Base-by-base conservation (phyloP, 208 protist genomes). In the Vickermania spadyakhi region DNA sequence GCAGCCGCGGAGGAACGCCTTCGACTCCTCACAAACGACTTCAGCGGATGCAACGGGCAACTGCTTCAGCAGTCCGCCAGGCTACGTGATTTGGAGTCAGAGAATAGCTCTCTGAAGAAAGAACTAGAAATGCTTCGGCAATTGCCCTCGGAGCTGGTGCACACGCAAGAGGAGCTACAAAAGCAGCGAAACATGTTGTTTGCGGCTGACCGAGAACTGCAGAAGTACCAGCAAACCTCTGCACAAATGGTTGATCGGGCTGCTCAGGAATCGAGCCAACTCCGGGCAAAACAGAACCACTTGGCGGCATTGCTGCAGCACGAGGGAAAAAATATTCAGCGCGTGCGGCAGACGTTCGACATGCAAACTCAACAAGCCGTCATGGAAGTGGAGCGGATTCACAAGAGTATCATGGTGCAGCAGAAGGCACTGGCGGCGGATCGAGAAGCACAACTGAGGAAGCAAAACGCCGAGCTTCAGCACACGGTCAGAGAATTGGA, bases 241-340 rank as follows among this genome's bases (percentile, higher is more conserved):
- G 68, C 73, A 23, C 64, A 66, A 18, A 68, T 73, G 30, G 56
- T 81, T 31, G 58, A 63, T 13, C 58, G 65, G n/a, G 30, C 78
- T 25, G 42, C 79, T 1, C 62, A 66, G 27, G 79, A 45, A 18
- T 7, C 36, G 36, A 18, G 18, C 11, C 36, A 18, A 7, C 11
- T 7, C 11, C 7, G 18, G 36, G 36, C 36, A 18, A 7, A 89
- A 58, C 81, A 77, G 13, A 72, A 87, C 51, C 60, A 64, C 31
- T 71, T 93, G 13, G 55, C 81, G 5, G 63, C 57, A 56, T 31
- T 85, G 1, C 70, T 93, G 58, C 78, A 64, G 31, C 62, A 88
- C 31, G 64, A 78, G 27, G 72, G 72, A 18, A 45, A 18, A 18
- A 18, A 45, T 45, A 18, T 45, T 7, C 36, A 45, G 36, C 36